Conservation (phyloP, 2,329 filamentous ascomycete species). For the Neofusicoccum kwambonambiense region DNA sequence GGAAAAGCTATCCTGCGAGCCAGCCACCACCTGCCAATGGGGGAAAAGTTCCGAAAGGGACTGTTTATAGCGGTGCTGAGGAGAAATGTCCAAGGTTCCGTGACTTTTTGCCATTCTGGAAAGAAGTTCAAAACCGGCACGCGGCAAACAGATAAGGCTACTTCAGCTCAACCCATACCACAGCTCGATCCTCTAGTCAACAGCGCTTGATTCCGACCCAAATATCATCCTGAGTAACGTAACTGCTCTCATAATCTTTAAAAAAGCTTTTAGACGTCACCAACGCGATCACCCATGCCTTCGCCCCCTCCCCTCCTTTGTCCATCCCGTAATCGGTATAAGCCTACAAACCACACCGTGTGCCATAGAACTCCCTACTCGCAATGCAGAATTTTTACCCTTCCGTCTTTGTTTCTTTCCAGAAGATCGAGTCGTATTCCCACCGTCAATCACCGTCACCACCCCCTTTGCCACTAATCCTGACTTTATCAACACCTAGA, state of each 20-base stretch:
- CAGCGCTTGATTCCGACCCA: neutral
- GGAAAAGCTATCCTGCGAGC: no score
- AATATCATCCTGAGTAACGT: neutral
- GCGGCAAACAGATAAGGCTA: no score
- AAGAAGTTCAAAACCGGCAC: no score
- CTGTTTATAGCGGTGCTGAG: no score
- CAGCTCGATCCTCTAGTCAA: neutral
- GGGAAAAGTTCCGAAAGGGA: no score
- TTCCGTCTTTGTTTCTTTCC: conserved; percentile 13
- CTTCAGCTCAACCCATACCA: no score
- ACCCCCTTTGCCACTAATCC: conserved; percentile 1
- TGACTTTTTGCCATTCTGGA: no score
- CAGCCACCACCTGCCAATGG: no score
- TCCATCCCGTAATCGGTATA: conserved; percentile 14
- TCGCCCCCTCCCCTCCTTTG: neutral
- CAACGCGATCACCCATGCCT: conserved; percentile 1
- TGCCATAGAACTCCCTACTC: conserved; percentile 14
- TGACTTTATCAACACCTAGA: conserved; percentile 12
- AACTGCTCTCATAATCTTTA: neutral
- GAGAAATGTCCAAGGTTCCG: no score
- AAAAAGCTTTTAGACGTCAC: neutral
- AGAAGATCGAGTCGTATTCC: conserved; percentile 15
- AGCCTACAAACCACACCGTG: conserved; percentile 10
- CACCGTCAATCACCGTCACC: neutral
- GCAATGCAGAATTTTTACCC: conserved; percentile 12